phyloP scores from a whole-genome alignment of 768 basidiomycete species.

The Leucosporidium creatinivorum region DNA sequence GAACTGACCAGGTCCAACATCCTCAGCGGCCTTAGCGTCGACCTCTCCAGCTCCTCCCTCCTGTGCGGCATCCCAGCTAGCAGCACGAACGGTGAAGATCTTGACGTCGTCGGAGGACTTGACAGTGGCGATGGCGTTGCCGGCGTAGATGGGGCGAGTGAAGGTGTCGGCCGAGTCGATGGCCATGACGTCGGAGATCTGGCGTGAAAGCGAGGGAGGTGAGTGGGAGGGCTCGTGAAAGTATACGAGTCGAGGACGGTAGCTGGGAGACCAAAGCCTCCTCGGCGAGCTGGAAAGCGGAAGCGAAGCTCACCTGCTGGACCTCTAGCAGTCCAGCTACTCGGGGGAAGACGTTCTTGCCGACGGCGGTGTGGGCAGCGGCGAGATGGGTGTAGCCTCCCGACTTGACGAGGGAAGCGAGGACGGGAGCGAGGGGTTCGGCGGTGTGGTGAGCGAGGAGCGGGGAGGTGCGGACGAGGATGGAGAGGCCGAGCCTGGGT shows the following conservation, averaged over 20 bases:
- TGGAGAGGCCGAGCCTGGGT: conserved; percentile 44
- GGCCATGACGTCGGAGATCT: conserved; percentile 79
- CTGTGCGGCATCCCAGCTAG: conserved; percentile 66
- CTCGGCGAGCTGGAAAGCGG: conserved; percentile 5
- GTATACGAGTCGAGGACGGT: background rate
- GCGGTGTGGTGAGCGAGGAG: conserved; percentile 64
- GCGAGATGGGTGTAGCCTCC: conserved; percentile 77
- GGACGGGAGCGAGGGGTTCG: conserved; percentile 71
- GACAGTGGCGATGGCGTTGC: conserved; percentile 92
- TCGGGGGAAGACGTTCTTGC: conserved; percentile 87
- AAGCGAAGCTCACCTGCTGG: conserved; percentile 50
- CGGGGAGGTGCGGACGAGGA: conserved; percentile 63
- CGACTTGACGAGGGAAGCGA: conserved; percentile 55
- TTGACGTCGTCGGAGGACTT: conserved; percentile 74
- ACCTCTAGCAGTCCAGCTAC: conserved; percentile 82
- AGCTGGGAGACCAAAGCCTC: background rate
- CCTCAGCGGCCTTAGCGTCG: conserved; percentile 48
- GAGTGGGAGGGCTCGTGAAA: background rate
- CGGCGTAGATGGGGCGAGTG: conserved; percentile 91
- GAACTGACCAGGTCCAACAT: conserved; percentile 39
- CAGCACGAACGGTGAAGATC: conserved; percentile 88
- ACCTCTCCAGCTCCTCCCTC: conserved; percentile 46
- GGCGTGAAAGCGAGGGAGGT: background rate
- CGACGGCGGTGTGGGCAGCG: conserved; percentile 81
- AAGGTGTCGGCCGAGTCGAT: conserved; percentile 68